Base-by-base conservation (phyloP, 192 early-diverging fungal species). In the Backusella tuberculispora region DNA sequence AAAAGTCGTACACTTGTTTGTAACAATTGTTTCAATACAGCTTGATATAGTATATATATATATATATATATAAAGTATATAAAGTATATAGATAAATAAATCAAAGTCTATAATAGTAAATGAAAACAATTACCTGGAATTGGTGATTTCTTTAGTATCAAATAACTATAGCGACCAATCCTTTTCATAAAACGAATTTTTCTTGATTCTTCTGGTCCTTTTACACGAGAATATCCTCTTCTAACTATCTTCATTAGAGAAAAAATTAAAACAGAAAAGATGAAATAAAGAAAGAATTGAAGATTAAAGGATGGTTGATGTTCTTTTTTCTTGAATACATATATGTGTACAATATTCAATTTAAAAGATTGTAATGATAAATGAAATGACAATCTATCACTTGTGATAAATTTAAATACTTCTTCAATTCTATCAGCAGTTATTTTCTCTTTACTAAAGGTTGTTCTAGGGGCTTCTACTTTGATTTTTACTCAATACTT, bases 171-270 rank as follows among this genome's bases (percentile, higher is more conserved):
- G 13, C 5, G 53, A 12, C 53, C 53, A 21, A 60, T 19, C 9
- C 26, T 26, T 60, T 60, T 60, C 10, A 60, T 60, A 26, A 60
- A 60, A 9, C 53, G 21, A 19, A 60, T 60, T 13, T 60, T 60
- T 60, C 21, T 60, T 60, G 53, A 60, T 60, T 60, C 53, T 26
- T 60, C 26, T 24, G 53, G 53, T 13, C 21, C 53, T 26, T 60
- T 60, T 60, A 13, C 53, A 13, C 53, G 53, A 60, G 21, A 12
- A 60, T 26, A 12, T 8, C 2, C 13, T 60, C 10, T 60, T 60
- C 21, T 60, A 60, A 13, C 53, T 5, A 26, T 5, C 53, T 60
- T 60, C 53, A 60, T 60, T 9, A 9, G 10, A 53, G 50, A 53
- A 2, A 50, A 50, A n/a, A 4, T 60, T 5, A 50, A 6, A 50